Conservation (phyloP, 164 flowering plant genomes). For the Platanus orientalis region DNA sequence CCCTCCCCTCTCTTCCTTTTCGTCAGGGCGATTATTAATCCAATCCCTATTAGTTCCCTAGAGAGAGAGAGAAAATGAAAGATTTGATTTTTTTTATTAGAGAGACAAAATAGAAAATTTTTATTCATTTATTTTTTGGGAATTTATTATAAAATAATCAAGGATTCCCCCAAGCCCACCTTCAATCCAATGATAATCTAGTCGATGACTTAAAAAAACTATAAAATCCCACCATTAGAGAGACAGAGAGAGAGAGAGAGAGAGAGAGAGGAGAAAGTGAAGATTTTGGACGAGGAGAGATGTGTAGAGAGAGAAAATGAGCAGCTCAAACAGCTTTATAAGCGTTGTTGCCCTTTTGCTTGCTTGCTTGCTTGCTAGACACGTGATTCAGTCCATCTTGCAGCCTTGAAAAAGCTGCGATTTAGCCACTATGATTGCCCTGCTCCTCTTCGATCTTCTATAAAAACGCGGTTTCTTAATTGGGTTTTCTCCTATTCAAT, state of each 20-base stretch:
- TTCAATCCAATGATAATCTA: not conserved
- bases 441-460: not conserved
- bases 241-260: conserved; percentile 3
- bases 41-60: too few species aligned
- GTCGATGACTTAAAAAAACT: not conserved
- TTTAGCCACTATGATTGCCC: conserved; percentile 11
- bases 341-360: not conserved
- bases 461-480: not conserved
- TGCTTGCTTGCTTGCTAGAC: conserved; percentile 19
- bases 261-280: not conserved
- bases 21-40: too few species aligned
- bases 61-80: too few species aligned
- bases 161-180: not conserved
- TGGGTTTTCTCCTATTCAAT: not conserved
- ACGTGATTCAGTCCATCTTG: conserved; percentile 27
- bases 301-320: not conserved
- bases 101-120: too few species aligned
- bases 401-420: conserved; percentile 27
- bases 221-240: not conserved
- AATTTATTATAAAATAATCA: too few species aligned
- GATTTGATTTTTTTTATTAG: too few species aligned
- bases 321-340: not conserved
- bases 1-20: too few species aligned
- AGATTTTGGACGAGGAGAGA: too few species aligned
- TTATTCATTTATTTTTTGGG: too few species aligned